Evolutionary conservation across 2,329 filamentous ascomycete genomes (phyloP), one percentile per base, ranked within the genome.

Genomic region (Hypoxylon sp.): DNA sequence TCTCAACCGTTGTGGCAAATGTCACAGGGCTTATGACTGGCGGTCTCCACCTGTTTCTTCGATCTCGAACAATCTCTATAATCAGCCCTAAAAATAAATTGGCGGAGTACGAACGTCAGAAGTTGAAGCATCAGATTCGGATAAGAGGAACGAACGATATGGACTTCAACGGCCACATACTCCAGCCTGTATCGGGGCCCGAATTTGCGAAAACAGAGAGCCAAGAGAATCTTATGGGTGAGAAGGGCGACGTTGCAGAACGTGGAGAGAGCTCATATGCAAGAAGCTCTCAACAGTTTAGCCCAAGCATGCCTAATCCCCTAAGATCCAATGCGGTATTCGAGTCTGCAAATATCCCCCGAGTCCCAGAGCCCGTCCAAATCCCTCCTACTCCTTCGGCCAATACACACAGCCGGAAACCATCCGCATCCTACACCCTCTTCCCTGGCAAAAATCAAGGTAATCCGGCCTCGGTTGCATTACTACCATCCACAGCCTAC

Each of bases 1-100:
- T 91, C 44, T 88, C 89, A 26, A 87, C 89, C 14, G 87, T 92
- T 5, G 87, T 90, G 2, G 83, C 89, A 14, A 92, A 92, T 74
- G 82, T 91, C 1, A 89, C 90, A 0, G 91, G 90, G 2, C 80
- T 92, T 14, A 83, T 90, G 76, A 90, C 87, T 14, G 88, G 90
- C 3, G 86, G 89, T 14, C 83, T 92, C 24, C 90, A 92, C 72
- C 81, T 92, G 8, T 90, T 92, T 72, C 82, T 93, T 54, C 86
- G 90, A 70, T 88, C 89, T 2, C 90, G 88, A 70, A 87, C 85
- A 13, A 83, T 86, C 11, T 84, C 86, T 11, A 86, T 86, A 26
- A 87, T 89, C 55, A 84, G 79, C 61, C 80, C 82, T 72, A 81
- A 82, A 53, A 81, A 83, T 78, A 83, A 83, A 79, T 72, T 74